A percentile compares a stretch with the other conserved stretches of the same genome.
Evolutionary conservation across 2,329 filamentous ascomycete genomes (phyloP).

Genomic region (Didymellaceae sp.): DNA sequence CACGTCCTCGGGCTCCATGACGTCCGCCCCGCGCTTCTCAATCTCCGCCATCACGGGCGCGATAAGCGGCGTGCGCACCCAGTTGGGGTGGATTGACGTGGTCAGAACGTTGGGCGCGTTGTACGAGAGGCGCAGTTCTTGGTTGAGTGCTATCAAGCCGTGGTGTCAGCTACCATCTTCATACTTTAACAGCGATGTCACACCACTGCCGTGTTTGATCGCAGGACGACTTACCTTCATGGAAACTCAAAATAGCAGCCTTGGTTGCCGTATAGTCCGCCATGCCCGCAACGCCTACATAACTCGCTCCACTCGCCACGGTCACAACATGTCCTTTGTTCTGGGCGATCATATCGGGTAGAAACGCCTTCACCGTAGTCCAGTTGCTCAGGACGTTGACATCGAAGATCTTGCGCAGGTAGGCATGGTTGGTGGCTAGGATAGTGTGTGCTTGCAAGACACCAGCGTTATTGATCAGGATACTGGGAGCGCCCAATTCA

Average conservation of each 20-base stretch:
- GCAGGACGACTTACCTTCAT: slow-evolving; percentile 52
- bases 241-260: slow-evolving; percentile 59
- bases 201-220: no score
- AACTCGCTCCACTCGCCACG: slow-evolving; percentile 61
- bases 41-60: slow-evolving; percentile 42
- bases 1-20: slow-evolving; percentile 51
- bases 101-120: slow-evolving; percentile 51
- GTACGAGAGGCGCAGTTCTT: slow-evolving; percentile 50
- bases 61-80: slow-evolving; percentile 51
- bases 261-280: slow-evolving; percentile 62
- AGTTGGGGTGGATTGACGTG: slow-evolving; percentile 53
- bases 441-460: slow-evolving; percentile 41
- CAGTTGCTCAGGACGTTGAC: slow-evolving; percentile 49
- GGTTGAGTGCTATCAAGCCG: slow-evolving; percentile 42
- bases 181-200: no score
- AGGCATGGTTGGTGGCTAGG: slow-evolving; percentile 38
- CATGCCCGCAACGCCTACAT: slow-evolving; percentile 55
- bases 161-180: not conserved
- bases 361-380: slow-evolving; percentile 43
- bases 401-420: slow-evolving; percentile 44
- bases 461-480: slow-evolving; percentile 49
- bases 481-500: slow-evolving; percentile 35
- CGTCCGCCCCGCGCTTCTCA: slow-evolving; percentile 29
- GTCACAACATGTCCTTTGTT: slow-evolving; percentile 63
- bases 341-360: slow-evolving; percentile 44